Base-by-base conservation (phyloP, 2,329 filamentous ascomycete genomes). In the Xenoacremonium recifei region DNA sequence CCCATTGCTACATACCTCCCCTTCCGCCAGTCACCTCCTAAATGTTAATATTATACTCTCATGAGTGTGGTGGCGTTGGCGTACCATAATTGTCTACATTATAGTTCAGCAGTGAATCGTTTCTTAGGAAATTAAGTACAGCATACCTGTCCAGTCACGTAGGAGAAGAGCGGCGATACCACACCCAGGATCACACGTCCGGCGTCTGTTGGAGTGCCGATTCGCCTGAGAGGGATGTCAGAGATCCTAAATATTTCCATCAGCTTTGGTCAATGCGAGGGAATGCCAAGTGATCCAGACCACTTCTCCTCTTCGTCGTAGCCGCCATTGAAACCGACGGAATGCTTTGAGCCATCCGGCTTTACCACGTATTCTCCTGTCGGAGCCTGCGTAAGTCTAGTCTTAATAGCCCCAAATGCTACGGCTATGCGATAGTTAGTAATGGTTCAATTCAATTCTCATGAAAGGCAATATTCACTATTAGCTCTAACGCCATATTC, bases 261-360 rank as follows among this genome's bases (percentile, higher is more conserved):
- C 5, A 23, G n/a, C 20, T 19, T 10, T 3, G 2, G 5, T 12
- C 11, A 30, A 19, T 7, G 15, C 23, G 15, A 19, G 5, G 23
- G 20, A 16, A 19, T 11, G 4, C 1, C n/a, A n/a, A 5, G 18
- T 9, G 4, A 10, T 9, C 19, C 40, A 37, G 3, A 43, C 44
- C 44, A 47, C 30, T 47, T 47, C 16, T 47, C 40, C 35, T 47
- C 44, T 20, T 47, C 44, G 11, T 47, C 44, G 19, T 47, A 47
- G 16, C 40, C 44, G 17, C 44, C 44, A 13, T 44, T 19, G 15
- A 47, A 47, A 13, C 44, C 44, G 20, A 47, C 44, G n/a, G 44
- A 19, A 35, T 47, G 44, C 21, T 44, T 44, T 2, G 27, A 30
- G 11, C 44, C 44, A 32, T 44, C 40, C 31, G 40, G 40, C 19